Evolutionary conservation across 345 rosid genomes (phyloP).

Genomic region (Linum trigynum): DNA sequence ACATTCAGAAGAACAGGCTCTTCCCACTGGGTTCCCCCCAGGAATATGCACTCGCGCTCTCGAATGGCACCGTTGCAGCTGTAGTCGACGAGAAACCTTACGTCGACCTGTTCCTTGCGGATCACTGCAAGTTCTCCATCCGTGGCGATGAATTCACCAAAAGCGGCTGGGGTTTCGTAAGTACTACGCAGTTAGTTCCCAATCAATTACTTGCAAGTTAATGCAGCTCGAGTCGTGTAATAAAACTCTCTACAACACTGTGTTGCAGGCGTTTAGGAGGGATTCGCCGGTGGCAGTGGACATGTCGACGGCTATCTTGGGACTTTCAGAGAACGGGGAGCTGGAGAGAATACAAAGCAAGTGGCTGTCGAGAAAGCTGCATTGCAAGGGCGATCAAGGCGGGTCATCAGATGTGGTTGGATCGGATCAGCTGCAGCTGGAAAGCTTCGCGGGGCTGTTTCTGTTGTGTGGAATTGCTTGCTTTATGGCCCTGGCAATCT

Average conservation of each 20-base stretch:
- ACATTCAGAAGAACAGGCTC: slow-evolving; percentile 10
- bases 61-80: slow-evolving; percentile 14
- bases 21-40: slow-evolving; percentile 5
- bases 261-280: slow-evolving; percentile 15
- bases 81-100: slow-evolving; percentile 16
- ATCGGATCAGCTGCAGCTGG: slow-evolving; percentile 8
- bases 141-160: slow-evolving; percentile 18
- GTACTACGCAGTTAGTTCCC: not conserved
- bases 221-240: not conserved
- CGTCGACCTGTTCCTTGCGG: slow-evolving; percentile 15
- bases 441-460: slow-evolving; percentile 20
- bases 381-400: not conserved
- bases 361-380: slow-evolving; percentile 15
- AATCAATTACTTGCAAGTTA: not conserved
- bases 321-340: slow-evolving; percentile 19
- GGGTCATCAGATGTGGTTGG: too few relatives aligned
- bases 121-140: slow-evolving; percentile 7
- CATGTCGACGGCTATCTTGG: slow-evolving; percentile 17
- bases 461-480: slow-evolving; percentile 4
- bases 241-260: not conserved
- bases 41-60: slow-evolving; percentile 11
- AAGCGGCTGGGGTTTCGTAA: slow-evolving; percentile 17
- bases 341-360: slow-evolving; percentile 18
- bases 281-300: slow-evolving; percentile 18
- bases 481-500: slow-evolving; percentile 8